Evolutionary conservation across 73 alveolate genomes (phyloP).

Genomic region (Symbiodinium pilosum): DNA sequence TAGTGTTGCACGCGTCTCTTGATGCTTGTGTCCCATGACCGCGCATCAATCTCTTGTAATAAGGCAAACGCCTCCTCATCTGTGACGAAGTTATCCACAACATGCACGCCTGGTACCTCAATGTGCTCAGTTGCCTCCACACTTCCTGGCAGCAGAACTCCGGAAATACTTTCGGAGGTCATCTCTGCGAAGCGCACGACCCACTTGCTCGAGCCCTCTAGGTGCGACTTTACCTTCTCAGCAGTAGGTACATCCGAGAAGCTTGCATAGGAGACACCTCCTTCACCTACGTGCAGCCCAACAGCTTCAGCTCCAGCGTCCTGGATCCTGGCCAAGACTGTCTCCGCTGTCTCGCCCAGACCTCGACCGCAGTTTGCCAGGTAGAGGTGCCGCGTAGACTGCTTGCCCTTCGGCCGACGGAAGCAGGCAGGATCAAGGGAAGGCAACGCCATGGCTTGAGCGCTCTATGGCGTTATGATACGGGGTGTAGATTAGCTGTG

Average conservation of each 20-base stretch:
- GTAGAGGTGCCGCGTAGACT: slow-evolving; percentile 39
- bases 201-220: slow-evolving; percentile 52
- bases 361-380: slow-evolving; percentile 63
- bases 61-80: background rate
- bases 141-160: background rate
- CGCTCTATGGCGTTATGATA: too few species aligned
- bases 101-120: slow-evolving; percentile 55
- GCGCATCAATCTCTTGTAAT: slow-evolving; percentile 15
- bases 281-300: slow-evolving; percentile 45
- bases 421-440: slow-evolving; percentile 26
- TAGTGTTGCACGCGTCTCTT: slow-evolving; percentile 41
- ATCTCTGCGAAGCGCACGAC: slow-evolving; percentile 46
- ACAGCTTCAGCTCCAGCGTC: background rate
- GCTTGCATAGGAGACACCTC: slow-evolving; percentile 77
- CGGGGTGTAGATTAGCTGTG: too few species aligned
- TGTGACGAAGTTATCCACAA: slow-evolving; percentile 37
- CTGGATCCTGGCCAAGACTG: background rate
- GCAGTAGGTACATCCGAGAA: slow-evolving; percentile 4
- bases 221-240: slow-evolving; percentile 35
- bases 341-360: background rate
- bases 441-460: background rate
- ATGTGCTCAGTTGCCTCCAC: slow-evolving; percentile 43
- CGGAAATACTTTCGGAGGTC: background rate
- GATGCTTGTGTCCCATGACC: slow-evolving; percentile 59
- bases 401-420: slow-evolving; percentile 68